These are phyloP conservation scores for Curvularia spicifera DNA, from an alignment of 2,329 filamentous ascomycete species.

Conservation along the genomic window DNA sequence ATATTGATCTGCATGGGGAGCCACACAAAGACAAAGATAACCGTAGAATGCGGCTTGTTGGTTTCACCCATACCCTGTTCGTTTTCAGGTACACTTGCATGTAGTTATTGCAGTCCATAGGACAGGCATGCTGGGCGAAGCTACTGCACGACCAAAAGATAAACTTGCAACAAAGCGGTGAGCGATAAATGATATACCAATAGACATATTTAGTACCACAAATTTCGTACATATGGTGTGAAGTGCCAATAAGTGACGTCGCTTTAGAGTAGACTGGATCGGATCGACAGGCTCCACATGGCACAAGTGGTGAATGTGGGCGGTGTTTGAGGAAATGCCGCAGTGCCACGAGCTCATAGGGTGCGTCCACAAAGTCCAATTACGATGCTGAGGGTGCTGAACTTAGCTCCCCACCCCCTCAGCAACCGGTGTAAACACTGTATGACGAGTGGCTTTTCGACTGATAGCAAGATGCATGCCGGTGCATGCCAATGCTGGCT, in stretches of 20 bases:
- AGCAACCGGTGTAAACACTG: conserved; percentile 1
- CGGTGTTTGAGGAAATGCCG: conserved; percentile 21
- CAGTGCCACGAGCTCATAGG: conserved; percentile 5
- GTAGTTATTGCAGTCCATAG: conserved; percentile 3
- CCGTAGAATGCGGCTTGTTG: background rate
- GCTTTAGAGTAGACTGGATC: conserved; percentile 27
- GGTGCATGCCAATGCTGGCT: conserved; percentile 9
- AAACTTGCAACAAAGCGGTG: conserved; percentile 12
- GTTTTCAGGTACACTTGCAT: conserved; percentile 13
- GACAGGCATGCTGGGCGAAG: conserved; percentile 14
- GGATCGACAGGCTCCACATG: conserved; percentile 23
- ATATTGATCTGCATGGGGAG: background rate
- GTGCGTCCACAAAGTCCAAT: background rate
- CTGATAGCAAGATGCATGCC: conserved; percentile 10
- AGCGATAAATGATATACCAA: conserved; percentile 1
- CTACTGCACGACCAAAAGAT: conserved; percentile 9
- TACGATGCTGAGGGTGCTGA: conserved; percentile 6
- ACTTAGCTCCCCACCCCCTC: background rate
- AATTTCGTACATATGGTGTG: conserved; percentile 8
- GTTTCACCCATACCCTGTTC: background rate
- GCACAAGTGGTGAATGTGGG: conserved; percentile 16
- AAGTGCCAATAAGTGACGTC: conserved; percentile 19
- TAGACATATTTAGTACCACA: conserved; percentile 2
- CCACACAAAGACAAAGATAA: background rate
- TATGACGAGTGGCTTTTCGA: conserved; percentile 10